A percentile compares a stretch with the other conserved stretches of the same genome.
Conservation (phyloP, 805 yeast genomes). For the Pichia rugopelliculosa region DNA sequence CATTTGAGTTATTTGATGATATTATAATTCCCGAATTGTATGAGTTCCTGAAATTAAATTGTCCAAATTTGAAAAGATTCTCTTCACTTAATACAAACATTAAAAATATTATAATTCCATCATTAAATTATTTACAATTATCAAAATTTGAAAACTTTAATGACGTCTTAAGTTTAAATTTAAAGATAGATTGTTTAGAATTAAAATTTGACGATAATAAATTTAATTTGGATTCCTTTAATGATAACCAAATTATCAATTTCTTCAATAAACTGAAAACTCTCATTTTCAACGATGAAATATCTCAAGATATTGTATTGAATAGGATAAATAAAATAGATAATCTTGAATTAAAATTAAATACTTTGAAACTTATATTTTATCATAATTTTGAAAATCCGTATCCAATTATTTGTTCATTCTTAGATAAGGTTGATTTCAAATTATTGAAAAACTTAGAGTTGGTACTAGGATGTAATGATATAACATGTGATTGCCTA, state of each 20-base stretch:
- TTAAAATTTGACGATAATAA: background rate
- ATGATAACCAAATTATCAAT: slow-evolving; percentile 16
- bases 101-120: background rate
- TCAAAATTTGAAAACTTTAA: slow-evolving; percentile 5
- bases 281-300: slow-evolving; percentile 21
- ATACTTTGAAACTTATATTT: slow-evolving; percentile 33
- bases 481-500: slow-evolving; percentile 38
- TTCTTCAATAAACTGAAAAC: slow-evolving; percentile 28
- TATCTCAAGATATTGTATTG: slow-evolving; percentile 29
- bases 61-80: slow-evolving; percentile 11
- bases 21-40: slow-evolving; percentile 4
- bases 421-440: slow-evolving; percentile 28
- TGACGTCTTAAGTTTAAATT: background rate
- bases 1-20: background rate
- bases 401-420: background rate
- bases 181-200: slow-evolving; percentile 1
- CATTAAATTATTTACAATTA: slow-evolving; percentile 10
- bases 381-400: slow-evolving; percentile 40
- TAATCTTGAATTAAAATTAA: slow-evolving; percentile 19
- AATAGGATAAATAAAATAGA: slow-evolving; percentile 15
- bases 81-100: background rate
- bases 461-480: slow-evolving; percentile 47
- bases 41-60: slow-evolving; percentile 5
- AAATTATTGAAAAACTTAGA: slow-evolving; percentile 36
- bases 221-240: background rate